Conservation (phyloP, 2,329 filamentous ascomycete species). For the Talaromyces islandicus region DNA sequence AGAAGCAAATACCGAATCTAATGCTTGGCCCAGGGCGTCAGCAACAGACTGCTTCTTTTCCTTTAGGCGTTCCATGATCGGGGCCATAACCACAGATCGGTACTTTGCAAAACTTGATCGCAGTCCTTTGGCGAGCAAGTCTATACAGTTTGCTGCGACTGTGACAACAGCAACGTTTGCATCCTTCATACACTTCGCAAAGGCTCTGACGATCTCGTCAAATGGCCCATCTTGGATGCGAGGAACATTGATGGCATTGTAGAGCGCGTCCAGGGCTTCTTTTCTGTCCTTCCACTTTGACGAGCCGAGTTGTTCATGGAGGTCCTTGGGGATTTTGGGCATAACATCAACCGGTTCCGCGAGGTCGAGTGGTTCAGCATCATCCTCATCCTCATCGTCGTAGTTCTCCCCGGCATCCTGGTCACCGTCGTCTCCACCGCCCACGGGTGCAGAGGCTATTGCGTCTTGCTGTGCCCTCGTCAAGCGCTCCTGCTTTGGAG, state of each 20-base stretch:
- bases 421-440: slow-evolving; percentile 52
- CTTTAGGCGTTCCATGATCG: slow-evolving; percentile 92
- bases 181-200: slow-evolving; percentile 98
- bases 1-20: slow-evolving; percentile 64
- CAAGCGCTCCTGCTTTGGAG: slow-evolving; percentile 85
- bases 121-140: slow-evolving; percentile 79
- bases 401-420: slow-evolving; percentile 54
- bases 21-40: slow-evolving; percentile 77
- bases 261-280: slow-evolving; percentile 80
- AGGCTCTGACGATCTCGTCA: slow-evolving; percentile 70
- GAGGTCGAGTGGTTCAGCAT: slow-evolving; percentile 74
- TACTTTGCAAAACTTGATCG: slow-evolving; percentile 75
- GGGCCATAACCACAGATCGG: slow-evolving; percentile 70
- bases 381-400: slow-evolving; percentile 54
- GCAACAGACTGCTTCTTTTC: slow-evolving; percentile 91
- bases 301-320: slow-evolving; percentile 76
- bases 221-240: slow-evolving; percentile 89
- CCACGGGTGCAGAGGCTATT: slow-evolving; percentile 61
- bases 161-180: slow-evolving; percentile 94
- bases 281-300: slow-evolving; percentile 99
- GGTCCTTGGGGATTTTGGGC: slow-evolving; percentile 73
- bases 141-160: slow-evolving; percentile 86
- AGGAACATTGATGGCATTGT: slow-evolving; percentile 71
- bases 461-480: slow-evolving; percentile 85
- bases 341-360: slow-evolving; percentile 83